Evolutionary conservation across 2,329 filamentous ascomycete genomes (phyloP), one percentile per base, ranked within the genome.

Genomic region (Stagonosporopsis vannaccii): DNA sequence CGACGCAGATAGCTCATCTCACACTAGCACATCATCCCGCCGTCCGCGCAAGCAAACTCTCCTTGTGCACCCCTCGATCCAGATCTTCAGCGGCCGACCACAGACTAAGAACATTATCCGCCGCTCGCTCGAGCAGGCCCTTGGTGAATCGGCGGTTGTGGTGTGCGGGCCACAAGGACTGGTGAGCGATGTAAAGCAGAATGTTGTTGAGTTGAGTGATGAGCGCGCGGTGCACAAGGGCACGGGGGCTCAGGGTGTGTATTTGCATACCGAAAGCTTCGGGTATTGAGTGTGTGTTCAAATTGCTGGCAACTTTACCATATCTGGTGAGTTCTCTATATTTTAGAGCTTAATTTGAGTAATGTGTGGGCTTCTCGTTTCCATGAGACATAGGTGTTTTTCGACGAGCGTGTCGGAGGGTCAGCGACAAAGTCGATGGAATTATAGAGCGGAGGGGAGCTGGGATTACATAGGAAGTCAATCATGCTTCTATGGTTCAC

Each of bases 201-300:
- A 77, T 51, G 84, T 85, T 0, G 84, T 84, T 3, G 77, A 68
- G 8, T 63, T 89, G 37, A 86, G 84, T 61, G 86, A 90, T 69
- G 87, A 89, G 71, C 78, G 87, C 26, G 87, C 85, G 3, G 85
- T 89, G 39, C 86, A 88, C 63, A 89, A 89, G 70, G 87, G 87
- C 2, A 88, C 84, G 0, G 86, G 85, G 0, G 87, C 87, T 13
- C 85, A 88, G 69, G 87, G 86, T 0, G 83, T 88, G 25, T 87
- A 82, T 68, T 68, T 87, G 28, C 84, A 87, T 72, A 81, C 81
- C 0, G 86, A 88, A 70, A 80, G 78, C 17, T 87, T 86, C 73
- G 81, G 79, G 3, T 86, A 76, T 58, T 80, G 61, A 47, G 32
- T 28, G 23, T n/a, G 37, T 26, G 15, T 37, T 19, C 5, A 11